A percentile compares a stretch with the other conserved stretches of the same genome.
phyloP scores from a whole-genome alignment of 768 basidiomycete genomes.

The Tulasnella sp. region DNA sequence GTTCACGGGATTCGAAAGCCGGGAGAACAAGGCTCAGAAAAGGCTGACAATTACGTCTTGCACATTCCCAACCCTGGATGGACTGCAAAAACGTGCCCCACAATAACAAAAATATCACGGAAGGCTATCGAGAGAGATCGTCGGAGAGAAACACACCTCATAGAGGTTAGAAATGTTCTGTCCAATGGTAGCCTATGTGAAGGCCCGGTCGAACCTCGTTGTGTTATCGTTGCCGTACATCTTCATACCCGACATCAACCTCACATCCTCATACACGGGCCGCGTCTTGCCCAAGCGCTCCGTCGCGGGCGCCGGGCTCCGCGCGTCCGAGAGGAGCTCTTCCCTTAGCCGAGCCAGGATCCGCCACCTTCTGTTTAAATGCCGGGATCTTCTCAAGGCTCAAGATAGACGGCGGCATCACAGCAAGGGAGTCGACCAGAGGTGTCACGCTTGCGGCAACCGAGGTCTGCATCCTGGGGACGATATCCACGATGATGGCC shows the following conservation, averaged over 20 bases:
- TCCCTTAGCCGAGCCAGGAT: conserved; percentile 35
- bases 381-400: conserved; percentile 30
- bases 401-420: conserved; percentile 22
- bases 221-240: conserved; percentile 76
- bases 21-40: too few species aligned
- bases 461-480: conserved; percentile 56
- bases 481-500: conserved; percentile 54
- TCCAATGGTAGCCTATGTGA: conserved; percentile 59
- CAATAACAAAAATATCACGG: background rate
- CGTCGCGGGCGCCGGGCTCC: conserved; percentile 58
- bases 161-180: conserved; percentile 63
- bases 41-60: conserved; percentile 44
- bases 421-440: conserved; percentile 46
- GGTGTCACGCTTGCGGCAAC: conserved; percentile 49
- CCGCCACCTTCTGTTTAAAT: conserved; percentile 46
- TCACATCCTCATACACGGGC: conserved; percentile 65
- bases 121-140: background rate
- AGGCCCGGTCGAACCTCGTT: conserved; percentile 45
- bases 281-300: conserved; percentile 54
- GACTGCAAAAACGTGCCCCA: conserved; percentile 26
- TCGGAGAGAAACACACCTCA: conserved; percentile 35
- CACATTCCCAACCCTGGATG: conserved; percentile 60
- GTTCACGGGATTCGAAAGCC: too few species aligned
- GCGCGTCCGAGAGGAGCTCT: conserved; percentile 47
- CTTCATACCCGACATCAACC: conserved; percentile 55